Evolutionary conservation across 305 asterid species (phyloP).

Genomic region (Solanum hybrid): DNA sequence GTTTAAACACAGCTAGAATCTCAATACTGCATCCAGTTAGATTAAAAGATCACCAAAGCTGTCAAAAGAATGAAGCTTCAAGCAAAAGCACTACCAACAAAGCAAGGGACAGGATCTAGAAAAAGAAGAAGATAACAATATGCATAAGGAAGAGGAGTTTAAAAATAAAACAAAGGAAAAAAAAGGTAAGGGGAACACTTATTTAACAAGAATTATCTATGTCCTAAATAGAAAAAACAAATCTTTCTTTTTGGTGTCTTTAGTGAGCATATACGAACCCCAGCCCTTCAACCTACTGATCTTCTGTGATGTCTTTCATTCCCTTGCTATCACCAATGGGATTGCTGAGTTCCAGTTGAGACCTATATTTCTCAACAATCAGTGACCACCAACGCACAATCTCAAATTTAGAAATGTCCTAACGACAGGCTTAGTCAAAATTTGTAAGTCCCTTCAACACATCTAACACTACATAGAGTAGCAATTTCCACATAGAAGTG

Average conservation of each 20-base stretch:
- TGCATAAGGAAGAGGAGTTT: neutral
- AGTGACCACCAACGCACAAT: neutral
- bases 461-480: neutral
- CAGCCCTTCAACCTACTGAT: neutral
- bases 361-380: neutral
- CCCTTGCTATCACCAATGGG: neutral
- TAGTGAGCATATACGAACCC: neutral
- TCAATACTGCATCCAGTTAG: conserved; percentile 58
- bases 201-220: neutral
- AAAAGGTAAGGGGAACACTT: neutral
- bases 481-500: neutral
- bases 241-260: neutral
- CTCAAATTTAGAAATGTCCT: neutral
- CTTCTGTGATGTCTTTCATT: neutral
- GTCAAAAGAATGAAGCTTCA: neutral
- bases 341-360: neutral
- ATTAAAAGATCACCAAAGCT: neutral
- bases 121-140: neutral
- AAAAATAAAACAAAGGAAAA: neutral
- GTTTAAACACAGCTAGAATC: conserved; percentile 75
- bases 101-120: neutral
- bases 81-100: neutral
- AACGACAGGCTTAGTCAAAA: neutral
- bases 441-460: neutral
- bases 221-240: neutral